These are phyloP conservation scores for Pythium insidiosum DNA, from an alignment of 352 stramenopile genomes.

Conservation along the genomic window DNA sequence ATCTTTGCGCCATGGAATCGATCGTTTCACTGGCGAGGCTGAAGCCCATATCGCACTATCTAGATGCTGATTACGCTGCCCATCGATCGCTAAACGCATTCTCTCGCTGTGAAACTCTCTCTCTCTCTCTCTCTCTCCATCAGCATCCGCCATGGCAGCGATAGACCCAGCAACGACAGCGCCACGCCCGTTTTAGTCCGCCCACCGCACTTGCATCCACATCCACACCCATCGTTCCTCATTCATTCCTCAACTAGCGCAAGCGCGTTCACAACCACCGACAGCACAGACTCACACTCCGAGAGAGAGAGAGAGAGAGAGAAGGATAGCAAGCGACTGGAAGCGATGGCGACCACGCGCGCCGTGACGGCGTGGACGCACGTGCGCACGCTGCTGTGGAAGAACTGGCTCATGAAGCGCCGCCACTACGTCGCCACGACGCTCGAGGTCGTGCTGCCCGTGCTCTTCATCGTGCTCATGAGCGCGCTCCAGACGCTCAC, in stretches of 20 bases:
- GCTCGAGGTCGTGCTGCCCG: slow-evolving; percentile 47
- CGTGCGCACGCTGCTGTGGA: slow-evolving; percentile 53
- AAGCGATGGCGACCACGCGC: neutral
- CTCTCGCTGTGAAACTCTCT: too few relatives aligned
- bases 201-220: neutral
- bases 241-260: too few relatives aligned
- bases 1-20: too few relatives aligned
- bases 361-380: slow-evolving; percentile 3
- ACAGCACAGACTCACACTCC: neutral
- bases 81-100: too few relatives aligned
- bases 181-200: neutral
- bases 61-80: too few relatives aligned
- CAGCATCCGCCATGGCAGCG: neutral
- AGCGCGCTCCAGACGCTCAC: slow-evolving; percentile 40
- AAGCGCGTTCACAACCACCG: too few relatives aligned
- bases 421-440: slow-evolving; percentile 41
- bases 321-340: neutral
- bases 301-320: neutral
- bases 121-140: too few relatives aligned
- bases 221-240: neutral
- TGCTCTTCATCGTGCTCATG: slow-evolving; percentile 65
- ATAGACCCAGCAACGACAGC: neutral
- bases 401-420: slow-evolving; percentile 72
- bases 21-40: too few relatives aligned
- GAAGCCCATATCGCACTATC: too few relatives aligned